These are phyloP conservation scores for Metschnikowia colocasiae DNA, from an alignment of 805 yeast species.

Conservation along the genomic window DNA sequence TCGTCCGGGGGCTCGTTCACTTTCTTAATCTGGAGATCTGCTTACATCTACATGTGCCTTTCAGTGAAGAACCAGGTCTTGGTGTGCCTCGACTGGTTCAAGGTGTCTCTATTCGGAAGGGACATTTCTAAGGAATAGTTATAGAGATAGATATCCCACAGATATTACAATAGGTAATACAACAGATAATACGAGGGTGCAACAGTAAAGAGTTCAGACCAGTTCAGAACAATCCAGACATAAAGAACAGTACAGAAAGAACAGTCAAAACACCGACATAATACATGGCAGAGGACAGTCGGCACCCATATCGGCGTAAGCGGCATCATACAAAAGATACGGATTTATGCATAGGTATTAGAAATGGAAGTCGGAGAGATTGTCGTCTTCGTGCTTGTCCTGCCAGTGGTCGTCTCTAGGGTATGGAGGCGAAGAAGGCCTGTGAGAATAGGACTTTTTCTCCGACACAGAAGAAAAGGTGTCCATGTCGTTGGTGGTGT, in stretches of 20 bases:
- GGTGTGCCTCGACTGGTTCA: conserved; percentile 85
- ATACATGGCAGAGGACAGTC: too few relatives aligned
- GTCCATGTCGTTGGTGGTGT: conserved; percentile 1
- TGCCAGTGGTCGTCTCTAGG: conserved; percentile 15
- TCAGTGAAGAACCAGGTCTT: conserved; percentile 83
- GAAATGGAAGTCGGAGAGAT: conserved; percentile 19
- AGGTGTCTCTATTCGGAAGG: conserved; percentile 85
- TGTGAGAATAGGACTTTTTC: conserved; percentile 7
- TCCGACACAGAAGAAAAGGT: conserved; percentile 12
- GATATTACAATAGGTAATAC: too few relatives aligned
- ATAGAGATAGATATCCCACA: neutral
- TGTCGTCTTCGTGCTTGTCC: conserved; percentile 15
- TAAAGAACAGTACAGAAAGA: too few relatives aligned
- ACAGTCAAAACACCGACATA: too few relatives aligned
- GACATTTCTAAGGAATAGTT: conserved; percentile 75
- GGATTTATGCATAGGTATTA: conserved; percentile 4
- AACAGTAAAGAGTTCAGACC: too few relatives aligned
- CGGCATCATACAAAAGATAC: neutral
- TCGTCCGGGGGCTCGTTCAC: conserved; percentile 84
- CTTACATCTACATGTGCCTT: conserved; percentile 89
- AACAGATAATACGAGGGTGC: too few relatives aligned
- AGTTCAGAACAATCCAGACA: too few relatives aligned
- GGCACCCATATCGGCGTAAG: too few relatives aligned
- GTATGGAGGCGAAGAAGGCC: conserved; percentile 16
- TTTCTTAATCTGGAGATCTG: conserved; percentile 91